These are phyloP conservation scores for Saccharomycopsis crataegensis DNA, from an alignment of 1,139 yeast species.

Conservation along the genomic window DNA sequence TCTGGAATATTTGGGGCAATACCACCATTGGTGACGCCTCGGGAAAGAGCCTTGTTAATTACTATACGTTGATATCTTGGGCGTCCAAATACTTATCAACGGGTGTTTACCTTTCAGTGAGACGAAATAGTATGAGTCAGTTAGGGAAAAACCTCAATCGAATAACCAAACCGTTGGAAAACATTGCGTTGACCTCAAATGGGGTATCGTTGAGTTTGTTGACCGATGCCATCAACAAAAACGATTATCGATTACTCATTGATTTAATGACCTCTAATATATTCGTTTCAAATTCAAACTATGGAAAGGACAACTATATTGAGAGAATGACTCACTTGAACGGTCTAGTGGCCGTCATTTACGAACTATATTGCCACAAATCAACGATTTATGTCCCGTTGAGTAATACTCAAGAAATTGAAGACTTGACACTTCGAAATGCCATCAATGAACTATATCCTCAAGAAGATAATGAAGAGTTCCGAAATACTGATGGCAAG, in stretches of 20 bases:
- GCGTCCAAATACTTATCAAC: conserved; percentile 2
- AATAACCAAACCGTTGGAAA: conserved; percentile 6
- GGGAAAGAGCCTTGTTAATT: conserved; percentile 1
- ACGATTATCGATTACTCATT: conserved; percentile 5
- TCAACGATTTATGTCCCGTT: conserved; percentile 1
- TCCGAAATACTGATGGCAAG: background rate
- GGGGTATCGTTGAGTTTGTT: conserved; percentile 3
- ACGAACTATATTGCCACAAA: conserved; percentile 13
- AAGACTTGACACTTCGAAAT: background rate
- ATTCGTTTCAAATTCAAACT: conserved; percentile 5
- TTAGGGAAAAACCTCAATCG: background rate
- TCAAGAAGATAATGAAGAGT: background rate
- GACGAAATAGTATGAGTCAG: background rate
- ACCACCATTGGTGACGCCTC: conserved; percentile 7
- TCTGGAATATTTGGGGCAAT: conserved; percentile 14
- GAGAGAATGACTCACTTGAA: conserved; percentile 12
- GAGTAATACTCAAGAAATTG: background rate
- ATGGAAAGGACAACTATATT: conserved; percentile 5
- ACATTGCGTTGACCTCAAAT: conserved; percentile 4
- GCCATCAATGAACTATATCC: background rate
- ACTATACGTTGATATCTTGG: conserved; percentile 16
- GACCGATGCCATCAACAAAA: background rate
- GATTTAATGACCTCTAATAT: conserved; percentile 13
- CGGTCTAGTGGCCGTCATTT: conserved; percentile 17
- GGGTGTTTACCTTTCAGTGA: conserved; percentile 2